phyloP scores from a whole-genome alignment of 148 eudicot species.

The Bassia scoparia region DNA sequence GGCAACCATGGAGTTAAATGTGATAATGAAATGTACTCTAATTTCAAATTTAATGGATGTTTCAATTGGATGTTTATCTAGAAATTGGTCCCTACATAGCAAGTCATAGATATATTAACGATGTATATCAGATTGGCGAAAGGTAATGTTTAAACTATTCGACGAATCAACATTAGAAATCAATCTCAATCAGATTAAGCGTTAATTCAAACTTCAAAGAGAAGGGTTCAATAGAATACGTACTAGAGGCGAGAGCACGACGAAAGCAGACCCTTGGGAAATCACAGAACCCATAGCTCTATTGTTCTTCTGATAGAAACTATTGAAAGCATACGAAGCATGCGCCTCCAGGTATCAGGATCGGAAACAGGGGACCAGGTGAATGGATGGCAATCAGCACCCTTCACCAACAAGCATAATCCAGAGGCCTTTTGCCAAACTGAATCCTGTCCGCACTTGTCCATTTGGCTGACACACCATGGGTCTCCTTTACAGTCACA shows the following conservation, averaged over 20 bases:
- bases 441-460: slow-evolving; percentile 46
- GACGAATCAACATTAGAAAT: too few relatives aligned
- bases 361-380: slow-evolving; percentile 73
- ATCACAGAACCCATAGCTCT: slow-evolving; percentile 63
- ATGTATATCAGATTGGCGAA: too few relatives aligned
- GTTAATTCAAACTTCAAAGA: not conserved
- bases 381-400: slow-evolving; percentile 88
- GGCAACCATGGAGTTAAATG: too few relatives aligned
- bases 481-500: slow-evolving; percentile 34
- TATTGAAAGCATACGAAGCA: slow-evolving; percentile 87
- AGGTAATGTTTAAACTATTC: too few relatives aligned
- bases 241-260: slow-evolving; percentile 68
- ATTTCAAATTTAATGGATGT: too few relatives aligned
- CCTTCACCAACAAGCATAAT: slow-evolving; percentile 88
- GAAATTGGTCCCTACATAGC: too few relatives aligned
- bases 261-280: slow-evolving; percentile 75
- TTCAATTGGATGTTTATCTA: too few relatives aligned
- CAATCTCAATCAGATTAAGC: not conserved
- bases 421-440: slow-evolving; percentile 82
- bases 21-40: too few relatives aligned
- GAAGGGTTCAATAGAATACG: slow-evolving; percentile 21
- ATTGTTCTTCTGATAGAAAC: slow-evolving; percentile 74
- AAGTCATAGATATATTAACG: too few relatives aligned
- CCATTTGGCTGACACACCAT: slow-evolving; percentile 87
- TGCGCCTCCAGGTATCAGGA: slow-evolving; percentile 86